Base-by-base conservation (phyloP, 768 basidiomycete species). In the Boletus subcaerulescens region DNA sequence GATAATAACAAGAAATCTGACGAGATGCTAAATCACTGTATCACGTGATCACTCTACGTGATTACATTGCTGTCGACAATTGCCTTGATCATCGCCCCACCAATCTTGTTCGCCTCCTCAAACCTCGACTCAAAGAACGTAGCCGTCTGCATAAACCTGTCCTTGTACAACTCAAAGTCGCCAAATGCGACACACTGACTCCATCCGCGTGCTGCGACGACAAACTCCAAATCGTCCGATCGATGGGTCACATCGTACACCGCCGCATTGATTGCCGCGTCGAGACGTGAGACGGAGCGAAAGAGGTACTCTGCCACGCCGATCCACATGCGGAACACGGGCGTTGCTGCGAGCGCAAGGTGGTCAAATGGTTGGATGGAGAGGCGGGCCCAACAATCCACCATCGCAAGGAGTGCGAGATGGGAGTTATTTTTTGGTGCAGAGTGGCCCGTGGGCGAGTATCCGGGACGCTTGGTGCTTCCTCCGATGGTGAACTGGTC, bases 241-340 rank as follows among this genome's bases (percentile, higher is more conserved):
- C 95, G 78, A 65, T 95, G 89, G 65, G 88, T 83, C 4, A 81
- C 81, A 62, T 96, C 90, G 55, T 82, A 71, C 33, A 94, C 66
- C 0, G 87, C 90, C 0, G 92, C 87, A 41, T 84, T 74, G 43
- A 98, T 78, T 0, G 95, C 89, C 2, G 77, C 72, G 51, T 85
- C 77, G 17, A 97, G 74, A 4, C 89, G 76, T 0, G 73, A 63
- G 1, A 77, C 75, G 0, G 84, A 86, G 42, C 89, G 80, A 76
- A 98, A 99, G 12, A 99, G 81, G 71, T 95, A 91, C 70, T 98
- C 97, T 12, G 96, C 92, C 13, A 98, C 93, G 31, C 96, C 96
- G 48, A 99, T 87, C 86, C 96, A 98, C 58, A 99, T 80, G 49
- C 94, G 83, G 75, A 99, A 99, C 35, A 98, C 82, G 0, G 97